These are phyloP conservation scores for Geosmithia morbida DNA, from an alignment of 2,329 filamentous ascomycete genomes.

Conservation along the genomic window DNA sequence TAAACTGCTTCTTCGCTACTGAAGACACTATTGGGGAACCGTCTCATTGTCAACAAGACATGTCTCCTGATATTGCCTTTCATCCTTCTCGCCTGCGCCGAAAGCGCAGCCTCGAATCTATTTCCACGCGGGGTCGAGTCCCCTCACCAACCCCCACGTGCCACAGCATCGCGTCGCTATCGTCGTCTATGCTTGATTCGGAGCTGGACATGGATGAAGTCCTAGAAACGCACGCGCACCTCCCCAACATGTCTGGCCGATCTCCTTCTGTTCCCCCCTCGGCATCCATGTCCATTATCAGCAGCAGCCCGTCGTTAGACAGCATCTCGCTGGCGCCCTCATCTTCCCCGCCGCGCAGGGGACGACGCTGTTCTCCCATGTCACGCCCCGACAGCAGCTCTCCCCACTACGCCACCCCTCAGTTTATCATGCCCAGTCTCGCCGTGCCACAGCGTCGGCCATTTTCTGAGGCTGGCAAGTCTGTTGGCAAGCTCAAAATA, in stretches of 20 bases:
- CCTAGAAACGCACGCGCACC: slow-evolving; percentile 7
- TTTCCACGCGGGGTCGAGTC: slow-evolving; percentile 1
- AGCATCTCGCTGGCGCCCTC: slow-evolving; percentile 32
- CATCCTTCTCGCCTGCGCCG: not conserved
- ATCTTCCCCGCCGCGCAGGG: slow-evolving; percentile 9
- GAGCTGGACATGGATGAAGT: slow-evolving; percentile 1
- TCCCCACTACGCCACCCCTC: slow-evolving; percentile 31
- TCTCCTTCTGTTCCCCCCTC: slow-evolving; percentile 10
- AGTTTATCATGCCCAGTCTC: slow-evolving; percentile 97
- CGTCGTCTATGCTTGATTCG: slow-evolving; percentile 2
- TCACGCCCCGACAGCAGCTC: not conserved
- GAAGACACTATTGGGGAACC: slow-evolving; percentile 12
- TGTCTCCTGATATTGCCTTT: slow-evolving; percentile 5
- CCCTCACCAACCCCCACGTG: slow-evolving; percentile 2
- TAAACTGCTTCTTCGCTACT: slow-evolving; percentile 20
- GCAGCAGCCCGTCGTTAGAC: slow-evolving; percentile 33
- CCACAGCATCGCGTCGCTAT: slow-evolving; percentile 4
- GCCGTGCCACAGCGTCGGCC: slow-evolving; percentile 78
- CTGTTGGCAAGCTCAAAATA: slow-evolving; percentile 77
- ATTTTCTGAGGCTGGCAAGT: slow-evolving; percentile 77
- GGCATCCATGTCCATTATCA: slow-evolving; percentile 19
- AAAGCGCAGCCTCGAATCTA: slow-evolving; percentile 3
- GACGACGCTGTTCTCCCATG: slow-evolving; percentile 2
- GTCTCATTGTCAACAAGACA: not conserved
- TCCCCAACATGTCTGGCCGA: slow-evolving; percentile 11